phyloP scores from a whole-genome alignment of 148 eudicot genomes.

The Chenopodium suecicum region DNA sequence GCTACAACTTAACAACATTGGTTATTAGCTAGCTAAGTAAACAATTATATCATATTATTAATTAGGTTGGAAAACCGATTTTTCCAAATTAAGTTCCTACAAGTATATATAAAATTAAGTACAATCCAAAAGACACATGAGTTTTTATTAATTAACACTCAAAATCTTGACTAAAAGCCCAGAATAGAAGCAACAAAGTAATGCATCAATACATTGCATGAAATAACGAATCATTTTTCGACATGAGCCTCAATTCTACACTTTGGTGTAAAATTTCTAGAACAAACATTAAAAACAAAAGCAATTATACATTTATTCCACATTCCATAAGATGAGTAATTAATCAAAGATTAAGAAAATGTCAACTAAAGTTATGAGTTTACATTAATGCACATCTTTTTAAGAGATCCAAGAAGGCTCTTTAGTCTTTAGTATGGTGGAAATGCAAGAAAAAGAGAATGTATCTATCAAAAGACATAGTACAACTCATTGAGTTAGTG shows the following conservation, averaged over 20 bases:
- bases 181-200: neutral
- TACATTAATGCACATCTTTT: conserved; percentile 7
- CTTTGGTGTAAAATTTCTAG: too few relatives aligned
- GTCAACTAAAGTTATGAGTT: conserved; percentile 7
- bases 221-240: neutral
- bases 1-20: too few relatives aligned
- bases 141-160: too few relatives aligned
- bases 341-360: conserved; percentile 5
- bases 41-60: too few relatives aligned
- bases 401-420: conserved; percentile 4
- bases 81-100: too few relatives aligned
- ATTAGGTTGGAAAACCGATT: too few relatives aligned
- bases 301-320: neutral
- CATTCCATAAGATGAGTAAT: conserved; percentile 6
- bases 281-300: neutral
- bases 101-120: too few relatives aligned
- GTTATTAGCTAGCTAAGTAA: too few relatives aligned
- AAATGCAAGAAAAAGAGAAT: conserved; percentile 12
- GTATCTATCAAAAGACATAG: neutral
- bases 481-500: neutral
- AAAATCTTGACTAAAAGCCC: neutral
- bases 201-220: neutral
- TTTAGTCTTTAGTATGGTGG: conserved; percentile 23
- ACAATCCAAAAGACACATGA: too few relatives aligned
- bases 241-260: too few relatives aligned